Evolutionary conservation across 2,329 filamentous ascomycete species (phyloP).

Genomic region (Magnaporthales sp.): DNA sequence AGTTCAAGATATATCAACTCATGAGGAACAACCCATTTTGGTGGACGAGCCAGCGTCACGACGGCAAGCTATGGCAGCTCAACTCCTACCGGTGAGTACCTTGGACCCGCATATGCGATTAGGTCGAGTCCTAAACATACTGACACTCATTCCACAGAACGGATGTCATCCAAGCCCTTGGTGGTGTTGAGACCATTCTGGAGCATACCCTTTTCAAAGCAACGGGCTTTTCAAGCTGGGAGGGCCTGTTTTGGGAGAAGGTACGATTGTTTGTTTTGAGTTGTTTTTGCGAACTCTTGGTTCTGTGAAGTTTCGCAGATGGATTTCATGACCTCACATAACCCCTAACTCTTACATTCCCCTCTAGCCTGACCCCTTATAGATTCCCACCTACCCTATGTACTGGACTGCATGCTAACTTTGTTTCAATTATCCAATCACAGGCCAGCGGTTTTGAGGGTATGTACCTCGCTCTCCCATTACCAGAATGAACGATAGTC

Average conservation of each 20-base stretch:
- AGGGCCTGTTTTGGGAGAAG: conserved; percentile 77
- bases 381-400: background rate
- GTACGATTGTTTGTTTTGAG: too few species aligned
- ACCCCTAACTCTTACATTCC: background rate
- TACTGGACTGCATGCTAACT: background rate
- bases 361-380: too few species aligned
- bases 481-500: conserved; percentile 53
- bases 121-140: background rate
- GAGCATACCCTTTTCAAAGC: conserved; percentile 97
- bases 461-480: conserved; percentile 5
- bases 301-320: too few species aligned
- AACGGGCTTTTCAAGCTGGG: conserved; percentile 94
- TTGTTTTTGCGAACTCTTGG: too few species aligned
- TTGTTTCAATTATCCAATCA: background rate
- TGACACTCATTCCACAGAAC: conserved; percentile 40
- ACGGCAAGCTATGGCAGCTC: conserved; percentile 95
- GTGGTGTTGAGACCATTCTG: conserved; percentile 94
- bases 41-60: conserved; percentile 97
- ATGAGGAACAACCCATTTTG: conserved; percentile 99
- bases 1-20: conserved; percentile 97
- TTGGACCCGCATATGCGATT: background rate
- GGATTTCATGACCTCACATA: too few species aligned
- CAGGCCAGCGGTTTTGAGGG: background rate
- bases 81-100: conserved; percentile 52
- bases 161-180: conserved; percentile 91